phyloP scores from a whole-genome alignment of 805 yeast species.

The Sugiyamaella americana region DNA sequence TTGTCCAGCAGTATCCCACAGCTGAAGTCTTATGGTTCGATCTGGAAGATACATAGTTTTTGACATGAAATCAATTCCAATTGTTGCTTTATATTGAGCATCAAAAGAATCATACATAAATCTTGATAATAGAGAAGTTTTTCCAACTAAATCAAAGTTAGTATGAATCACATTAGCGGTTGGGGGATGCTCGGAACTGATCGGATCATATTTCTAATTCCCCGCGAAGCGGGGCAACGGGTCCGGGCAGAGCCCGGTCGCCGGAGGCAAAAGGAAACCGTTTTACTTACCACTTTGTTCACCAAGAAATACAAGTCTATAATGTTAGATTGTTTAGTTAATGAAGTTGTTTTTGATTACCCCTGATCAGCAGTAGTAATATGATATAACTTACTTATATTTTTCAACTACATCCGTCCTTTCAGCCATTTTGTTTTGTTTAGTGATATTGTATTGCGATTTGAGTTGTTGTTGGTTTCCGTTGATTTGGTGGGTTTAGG shows the following conservation, averaged over 20 bases:
- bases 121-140: conserved; percentile 91
- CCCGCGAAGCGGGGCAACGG: too few relatives aligned
- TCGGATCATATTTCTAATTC: neutral
- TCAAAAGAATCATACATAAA: conserved; percentile 98
- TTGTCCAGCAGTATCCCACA: conserved; percentile 98
- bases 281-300: conserved; percentile 70
- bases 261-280: too few relatives aligned
- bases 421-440: conserved; percentile 18
- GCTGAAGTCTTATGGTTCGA: conserved; percentile 86
- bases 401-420: conserved; percentile 30
- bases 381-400: conserved; percentile 31
- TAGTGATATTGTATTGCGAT: neutral
- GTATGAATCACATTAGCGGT: too few relatives aligned
- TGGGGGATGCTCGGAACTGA: neutral
- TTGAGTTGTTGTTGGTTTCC: too few relatives aligned
- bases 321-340: conserved; percentile 20
- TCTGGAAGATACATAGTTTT: conserved; percentile 95
- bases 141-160: conserved; percentile 60
- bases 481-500: too few relatives aligned
- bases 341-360: too few relatives aligned
- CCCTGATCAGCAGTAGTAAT: too few relatives aligned
- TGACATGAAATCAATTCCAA: conserved; percentile 92
- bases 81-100: conserved; percentile 89
- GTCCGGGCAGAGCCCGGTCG: too few relatives aligned
- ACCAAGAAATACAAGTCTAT: conserved; percentile 94